Base-by-base conservation (phyloP, 495 filamentous ascomycete genomes). In the Trichoderma reesei region DNA sequence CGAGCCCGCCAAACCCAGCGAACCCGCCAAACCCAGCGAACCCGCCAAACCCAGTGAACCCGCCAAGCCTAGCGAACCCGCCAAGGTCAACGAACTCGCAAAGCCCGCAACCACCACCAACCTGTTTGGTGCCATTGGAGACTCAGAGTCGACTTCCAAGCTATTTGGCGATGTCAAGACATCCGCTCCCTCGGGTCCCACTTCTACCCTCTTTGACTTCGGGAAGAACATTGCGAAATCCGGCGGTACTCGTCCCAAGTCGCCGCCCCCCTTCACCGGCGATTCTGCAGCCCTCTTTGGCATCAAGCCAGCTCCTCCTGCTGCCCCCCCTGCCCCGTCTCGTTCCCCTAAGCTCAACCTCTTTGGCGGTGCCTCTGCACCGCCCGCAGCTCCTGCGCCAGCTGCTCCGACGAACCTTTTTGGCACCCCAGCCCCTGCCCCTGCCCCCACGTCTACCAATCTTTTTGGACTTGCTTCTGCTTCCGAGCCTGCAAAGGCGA, bases 261-360 rank as follows among this genome's bases (percentile, higher is more conserved):
- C 33, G 62, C 65, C 41, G 38, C 60, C 38, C 5, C 41, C 69
- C 7, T 14, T 56, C 10, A 56, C 51, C 34, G 51, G 51, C 51
- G 51, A 20, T 9, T 56, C 51, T 56, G 51, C 51, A 34, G 51
- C 51, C 34, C 51, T 56, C 0, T 56, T 56, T 56, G 51, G 51
- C 31, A 56, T 56, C 64, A 54, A 46, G 60, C 41, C 56, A 2
- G 54, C 75, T 13, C 5, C 51, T 56, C 10, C 51, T 34, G 72
- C 71, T 31, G 31, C 71, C 33, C 65, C 70, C 6, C 63, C 72
- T 10, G 76, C 76, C 65, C 74, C 75, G 46, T 74, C 80, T 18
- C 63, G 71, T 10, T 74, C 76, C 65, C 74, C 75, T 51, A 74
- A 79, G 14, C 72, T 74, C 34, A 72, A 73, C 10, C 65, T 81